A percentile compares a stretch with the other conserved stretches of the same genome.
phyloP scores from a whole-genome alignment of 148 eudicot species.

The Chenopodium suecicum region DNA sequence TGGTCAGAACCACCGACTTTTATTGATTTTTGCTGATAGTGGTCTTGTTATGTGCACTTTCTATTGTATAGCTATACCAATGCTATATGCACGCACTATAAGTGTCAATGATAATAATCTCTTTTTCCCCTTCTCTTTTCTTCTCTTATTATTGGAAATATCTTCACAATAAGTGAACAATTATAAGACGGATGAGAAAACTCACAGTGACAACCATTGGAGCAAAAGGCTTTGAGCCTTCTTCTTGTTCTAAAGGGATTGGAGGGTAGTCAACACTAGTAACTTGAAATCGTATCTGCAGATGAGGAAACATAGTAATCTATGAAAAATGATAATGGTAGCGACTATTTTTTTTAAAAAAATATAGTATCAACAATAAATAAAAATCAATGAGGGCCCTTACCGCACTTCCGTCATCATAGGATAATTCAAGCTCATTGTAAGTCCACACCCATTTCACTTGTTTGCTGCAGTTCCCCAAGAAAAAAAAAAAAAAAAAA shows the following conservation, averaged over 20 bases:
- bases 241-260: conserved; percentile 67
- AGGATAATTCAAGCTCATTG: conserved; percentile 29
- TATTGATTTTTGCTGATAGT: not conserved
- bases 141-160: not conserved
- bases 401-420: conserved; percentile 61
- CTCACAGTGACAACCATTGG: conserved; percentile 86
- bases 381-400: not conserved
- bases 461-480: not conserved
- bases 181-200: conserved; percentile 16
- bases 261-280: conserved; percentile 56
- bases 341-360: not conserved
- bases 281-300: conserved; percentile 85
- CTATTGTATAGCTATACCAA: not conserved
- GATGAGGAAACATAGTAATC: conserved; percentile 7
- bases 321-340: conserved; percentile 12
- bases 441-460: conserved; percentile 24
- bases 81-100: not conserved
- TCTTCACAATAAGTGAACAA: not conserved
- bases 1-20: not conserved
- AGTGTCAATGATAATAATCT: not conserved
- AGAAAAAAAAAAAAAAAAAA: conserved; percentile 8
- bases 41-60: not conserved
- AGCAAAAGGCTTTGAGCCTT: conserved; percentile 74
- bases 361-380: too few relatives aligned
- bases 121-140: not conserved